These are phyloP conservation scores for Cardiospermum halicacabum DNA, from an alignment of 345 rosid species.

Conservation along the genomic window DNA sequence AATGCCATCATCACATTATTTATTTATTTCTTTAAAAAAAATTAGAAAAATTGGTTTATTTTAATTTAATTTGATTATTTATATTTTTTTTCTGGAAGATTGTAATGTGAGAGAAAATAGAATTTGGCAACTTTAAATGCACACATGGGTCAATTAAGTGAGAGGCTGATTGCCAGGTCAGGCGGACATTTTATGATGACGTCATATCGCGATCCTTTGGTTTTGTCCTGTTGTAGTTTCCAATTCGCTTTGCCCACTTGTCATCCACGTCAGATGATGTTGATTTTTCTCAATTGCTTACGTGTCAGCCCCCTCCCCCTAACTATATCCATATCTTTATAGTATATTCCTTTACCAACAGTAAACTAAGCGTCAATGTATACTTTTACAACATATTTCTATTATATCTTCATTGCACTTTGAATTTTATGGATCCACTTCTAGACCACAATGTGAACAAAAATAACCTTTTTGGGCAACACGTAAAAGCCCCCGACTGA, in stretches of 20 bases:
- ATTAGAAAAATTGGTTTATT: too few relatives aligned
- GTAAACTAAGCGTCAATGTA: too few relatives aligned
- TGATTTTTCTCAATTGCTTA: conserved; percentile 1
- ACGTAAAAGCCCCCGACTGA: background rate
- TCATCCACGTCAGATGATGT: conserved; percentile 13
- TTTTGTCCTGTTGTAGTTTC: conserved; percentile 10
- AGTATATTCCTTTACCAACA: too few relatives aligned
- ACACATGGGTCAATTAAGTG: conserved; percentile 34
- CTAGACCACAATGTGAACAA: too few relatives aligned
- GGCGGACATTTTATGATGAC: conserved; percentile 2
- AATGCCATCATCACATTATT: conserved; percentile 9
- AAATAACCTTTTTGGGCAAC: background rate
- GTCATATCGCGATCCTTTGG: conserved; percentile 5
- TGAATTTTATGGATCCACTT: too few relatives aligned
- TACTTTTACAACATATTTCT: too few relatives aligned
- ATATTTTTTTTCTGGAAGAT: background rate
- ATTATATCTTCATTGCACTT: too few relatives aligned
- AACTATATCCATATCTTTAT: too few relatives aligned
- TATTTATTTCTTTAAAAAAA: too few relatives aligned
- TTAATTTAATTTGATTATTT: background rate
- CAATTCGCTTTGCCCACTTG: conserved; percentile 13
- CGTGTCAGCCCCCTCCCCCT: background rate
- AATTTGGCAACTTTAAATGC: conserved; percentile 12
- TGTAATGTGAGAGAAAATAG: background rate
- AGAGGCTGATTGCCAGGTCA: conserved; percentile 28